Evolutionary conservation across 768 basidiomycete genomes (phyloP).

Genomic region (Kwoniella europaea): DNA sequence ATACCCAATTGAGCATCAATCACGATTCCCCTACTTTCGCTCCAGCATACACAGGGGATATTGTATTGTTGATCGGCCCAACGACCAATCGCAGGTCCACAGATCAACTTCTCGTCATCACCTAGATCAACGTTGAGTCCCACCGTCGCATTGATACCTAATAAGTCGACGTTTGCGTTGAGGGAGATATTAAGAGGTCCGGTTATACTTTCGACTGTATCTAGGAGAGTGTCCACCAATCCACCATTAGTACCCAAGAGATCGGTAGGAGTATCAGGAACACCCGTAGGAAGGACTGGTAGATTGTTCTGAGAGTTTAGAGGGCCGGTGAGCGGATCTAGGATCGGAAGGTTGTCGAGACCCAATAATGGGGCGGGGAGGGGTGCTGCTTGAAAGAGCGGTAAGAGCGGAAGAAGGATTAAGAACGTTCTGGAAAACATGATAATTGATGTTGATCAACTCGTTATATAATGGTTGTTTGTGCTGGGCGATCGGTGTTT

Average conservation of each 20-base stretch:
- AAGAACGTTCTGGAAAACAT: constrained; percentile 1
- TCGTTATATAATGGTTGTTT: too few species aligned
- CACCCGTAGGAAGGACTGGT: background rate
- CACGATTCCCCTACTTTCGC: constrained; percentile 12
- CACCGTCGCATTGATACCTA: constrained; percentile 6
- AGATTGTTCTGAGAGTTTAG: background rate
- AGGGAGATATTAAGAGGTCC: constrained; percentile 19
- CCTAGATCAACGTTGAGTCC: constrained; percentile 21
- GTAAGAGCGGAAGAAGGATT: constrained; percentile 8
- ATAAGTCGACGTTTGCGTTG: background rate
- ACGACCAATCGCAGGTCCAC: constrained; percentile 15
- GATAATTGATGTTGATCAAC: background rate
- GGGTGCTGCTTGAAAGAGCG: constrained; percentile 9
- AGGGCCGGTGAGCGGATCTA: constrained; percentile 11
- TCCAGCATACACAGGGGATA: constrained; percentile 19
- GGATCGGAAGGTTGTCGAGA: background rate
- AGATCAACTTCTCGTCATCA: constrained; percentile 14
- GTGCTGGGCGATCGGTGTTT: background rate
- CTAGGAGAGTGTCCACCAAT: constrained; percentile 3
- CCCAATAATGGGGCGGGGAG: constrained; percentile 12
- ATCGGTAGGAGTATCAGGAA: background rate
- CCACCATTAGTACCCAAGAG: constrained; percentile 1
- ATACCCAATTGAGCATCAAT: constrained; percentile 17
- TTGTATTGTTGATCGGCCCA: constrained; percentile 13
- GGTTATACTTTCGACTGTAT: constrained; percentile 14